Evolutionary conservation across 768 basidiomycete genomes (phyloP), one percentile per base, ranked within the genome.

Genomic region (Xerocomus potaroensis): DNA sequence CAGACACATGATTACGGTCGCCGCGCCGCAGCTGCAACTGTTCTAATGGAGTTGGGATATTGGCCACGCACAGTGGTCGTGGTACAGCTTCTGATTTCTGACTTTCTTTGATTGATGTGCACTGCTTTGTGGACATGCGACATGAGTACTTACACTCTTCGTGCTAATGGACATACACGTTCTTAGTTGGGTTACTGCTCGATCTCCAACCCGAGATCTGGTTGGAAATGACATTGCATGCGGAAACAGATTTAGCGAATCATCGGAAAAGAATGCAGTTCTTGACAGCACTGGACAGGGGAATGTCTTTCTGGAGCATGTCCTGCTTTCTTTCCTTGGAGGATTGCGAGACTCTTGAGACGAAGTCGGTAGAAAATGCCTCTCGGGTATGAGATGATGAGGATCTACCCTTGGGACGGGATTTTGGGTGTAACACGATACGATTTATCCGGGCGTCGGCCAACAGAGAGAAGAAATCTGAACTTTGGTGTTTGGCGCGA

Each of bases 171-270:
- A n/a, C n/a, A n/a, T n/a, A n/a, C n/a, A n/a, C n/a, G n/a, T n/a
- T n/a, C n/a, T n/a, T n/a, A n/a, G n/a, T n/a, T n/a, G n/a, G n/a
- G n/a, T n/a, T n/a, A n/a, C n/a, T n/a, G n/a, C n/a, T n/a, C n/a
- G n/a, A n/a, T n/a, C n/a, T n/a, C n/a, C n/a, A n/a, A 44, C 44
- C 56, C 39, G 64, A 47, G 16, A 49, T 36, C 55, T 57, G 9
- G 39, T 21, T 2, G 67, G 61, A 0, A 69, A 68, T 15, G 66
- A 67, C 34, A 54, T 60, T 23, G 55, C 46, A 50, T 59, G 67
- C 16, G 72, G 67, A 57, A 79, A 78, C 46, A 79, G 60, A 61
- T 80, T 67, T 52, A 80, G 59, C 5, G 69, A 69, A 51, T 80
- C 78, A 41, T 79, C 77, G 10, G 78, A 80, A 34, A 55, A 44